Base-by-base conservation (phyloP, 1,284 basidiomycete species). In the Hemileia vastatrix region DNA sequence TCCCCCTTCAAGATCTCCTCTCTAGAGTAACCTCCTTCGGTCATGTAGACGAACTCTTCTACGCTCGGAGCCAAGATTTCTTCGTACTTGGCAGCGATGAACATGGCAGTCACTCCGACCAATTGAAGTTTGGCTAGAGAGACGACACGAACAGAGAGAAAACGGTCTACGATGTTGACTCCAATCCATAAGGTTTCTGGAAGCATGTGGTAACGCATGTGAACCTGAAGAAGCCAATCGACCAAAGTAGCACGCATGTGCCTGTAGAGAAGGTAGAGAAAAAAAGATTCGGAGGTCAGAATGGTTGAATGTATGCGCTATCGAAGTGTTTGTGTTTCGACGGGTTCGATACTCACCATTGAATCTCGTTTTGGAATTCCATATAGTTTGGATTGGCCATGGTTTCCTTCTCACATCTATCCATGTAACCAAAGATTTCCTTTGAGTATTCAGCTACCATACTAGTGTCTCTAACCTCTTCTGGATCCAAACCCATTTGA, bases 1-100 rank as follows among this genome's bases (percentile, higher is more conserved):
- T 97, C 94, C 1, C 93, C 93, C 70, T 90, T 86, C 59, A 95
- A 82, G 68, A 98, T 90, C 76, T 97, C 91, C 0, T 83, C 80
- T 71, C 89, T 85, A 15, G 83, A 84, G 79, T 91, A 95, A 1
- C 88, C 86, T 1, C 85, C 85, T 68, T 95, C 92, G 18, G 90
- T 86, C 77, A 90, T 90, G 77, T 85, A 83, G 54, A 94, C 80
- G 76, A 96, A 93, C 79, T 95, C 88, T 31, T 80, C 77, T 45
- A 94, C 86, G 0, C 88, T 88, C 0, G 94, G 94, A 31, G 23
- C 92, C 88, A 89, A 93, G 93, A 66, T 73, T 73, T 82, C 81
- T 71, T 82, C 81, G 76, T 83, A 84, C 76, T 84, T 84, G 64
- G 81, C 80, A 5, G 83, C 82, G 65, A 84, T 80, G 71, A 83